phyloP scores from a whole-genome alignment of 1,284 basidiomycete species.

The Pholiota adiposa region DNA sequence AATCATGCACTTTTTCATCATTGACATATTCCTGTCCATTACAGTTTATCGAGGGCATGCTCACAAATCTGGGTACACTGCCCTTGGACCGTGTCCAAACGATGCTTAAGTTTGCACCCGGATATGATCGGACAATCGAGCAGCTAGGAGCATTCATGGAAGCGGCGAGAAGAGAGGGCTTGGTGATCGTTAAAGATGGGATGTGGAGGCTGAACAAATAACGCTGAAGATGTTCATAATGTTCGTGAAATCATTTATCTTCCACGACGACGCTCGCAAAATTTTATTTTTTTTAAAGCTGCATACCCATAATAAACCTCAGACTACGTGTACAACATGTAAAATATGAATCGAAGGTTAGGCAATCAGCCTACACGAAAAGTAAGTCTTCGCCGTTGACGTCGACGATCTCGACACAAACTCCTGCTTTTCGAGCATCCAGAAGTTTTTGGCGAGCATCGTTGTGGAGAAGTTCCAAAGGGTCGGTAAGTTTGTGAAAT shows the following conservation, averaged over 20 bases:
- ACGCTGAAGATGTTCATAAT: not conserved
- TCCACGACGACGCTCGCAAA: too few species aligned
- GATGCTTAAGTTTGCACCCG: conserved; percentile 81
- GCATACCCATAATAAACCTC: too few species aligned
- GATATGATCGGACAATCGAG: conserved; percentile 77
- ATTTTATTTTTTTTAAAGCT: too few species aligned
- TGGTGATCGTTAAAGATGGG: conserved; percentile 73
- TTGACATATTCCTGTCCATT: conserved; percentile 15
- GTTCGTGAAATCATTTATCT: too few species aligned
- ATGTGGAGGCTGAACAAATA: conserved; percentile 66
- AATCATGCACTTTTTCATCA: conserved; percentile 6
- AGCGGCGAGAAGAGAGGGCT: conserved; percentile 73
- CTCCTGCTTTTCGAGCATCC: not conserved
- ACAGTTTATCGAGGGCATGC: conserved; percentile 87
- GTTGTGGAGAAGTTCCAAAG: not conserved
- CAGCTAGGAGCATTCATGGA: conserved; percentile 81
- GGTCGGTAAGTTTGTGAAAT: not conserved
- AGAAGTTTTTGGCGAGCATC: not conserved
- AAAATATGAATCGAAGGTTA: not conserved
- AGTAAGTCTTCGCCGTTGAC: not conserved
- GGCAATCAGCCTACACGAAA: not conserved
- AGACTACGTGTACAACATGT: not conserved
- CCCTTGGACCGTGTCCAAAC: conserved; percentile 79
- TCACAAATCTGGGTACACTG: conserved; percentile 79
- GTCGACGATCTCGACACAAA: not conserved